A percentile compares a stretch with the other conserved stretches of the same genome.
phyloP scores from a whole-genome alignment of 805 yeast genomes.

The Wickerhamomyces mucosus region DNA sequence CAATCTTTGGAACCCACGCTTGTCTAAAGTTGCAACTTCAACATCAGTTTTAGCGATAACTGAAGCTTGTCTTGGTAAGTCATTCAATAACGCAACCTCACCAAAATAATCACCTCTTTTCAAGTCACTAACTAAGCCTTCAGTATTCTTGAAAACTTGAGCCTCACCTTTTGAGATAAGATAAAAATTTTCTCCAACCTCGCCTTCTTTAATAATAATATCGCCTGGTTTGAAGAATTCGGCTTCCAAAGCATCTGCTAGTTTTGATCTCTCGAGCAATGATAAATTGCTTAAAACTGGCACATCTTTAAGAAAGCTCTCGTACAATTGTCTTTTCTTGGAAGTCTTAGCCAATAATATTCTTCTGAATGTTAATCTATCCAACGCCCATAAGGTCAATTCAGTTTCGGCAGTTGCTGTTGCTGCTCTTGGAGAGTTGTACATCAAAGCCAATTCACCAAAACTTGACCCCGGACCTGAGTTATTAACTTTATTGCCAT shows the following conservation, averaged over 20 bases:
- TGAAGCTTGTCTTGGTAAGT: slow-evolving; percentile 90
- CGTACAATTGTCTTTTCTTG: slow-evolving; percentile 84
- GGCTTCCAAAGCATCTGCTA: slow-evolving; percentile 90
- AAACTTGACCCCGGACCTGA: slow-evolving; percentile 85
- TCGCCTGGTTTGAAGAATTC: slow-evolving; percentile 63
- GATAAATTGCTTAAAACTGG: slow-evolving; percentile 69
- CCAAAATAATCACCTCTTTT: slow-evolving; percentile 91
- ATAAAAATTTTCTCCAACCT: slow-evolving; percentile 67
- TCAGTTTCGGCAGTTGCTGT: slow-evolving; percentile 72
- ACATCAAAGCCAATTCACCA: slow-evolving; percentile 96
- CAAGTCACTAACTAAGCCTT: slow-evolving; percentile 51
- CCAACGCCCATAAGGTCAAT: slow-evolving; percentile 82
- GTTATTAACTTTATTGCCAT: slow-evolving; percentile 54
- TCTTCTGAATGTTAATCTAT: slow-evolving; percentile 85
- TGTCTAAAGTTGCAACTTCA: slow-evolving; percentile 86
- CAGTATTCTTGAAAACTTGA: slow-evolving; percentile 50
- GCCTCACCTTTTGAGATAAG: slow-evolving; percentile 78
- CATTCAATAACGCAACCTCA: slow-evolving; percentile 87
- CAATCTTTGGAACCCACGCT: slow-evolving; percentile 87
- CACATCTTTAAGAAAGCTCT: slow-evolving; percentile 77
- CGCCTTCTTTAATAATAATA: slow-evolving; percentile 79
- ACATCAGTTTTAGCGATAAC: slow-evolving; percentile 68
- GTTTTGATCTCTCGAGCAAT: slow-evolving; percentile 74
- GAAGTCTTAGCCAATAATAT: slow-evolving; percentile 86
- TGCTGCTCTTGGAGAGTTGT: slow-evolving; percentile 96